Percentiles rank a stretch among this genome's conserved stretches.
phyloP scores from a whole-genome alignment of 352 stramenopile genomes.

The Globisporangium cystogenes region DNA sequence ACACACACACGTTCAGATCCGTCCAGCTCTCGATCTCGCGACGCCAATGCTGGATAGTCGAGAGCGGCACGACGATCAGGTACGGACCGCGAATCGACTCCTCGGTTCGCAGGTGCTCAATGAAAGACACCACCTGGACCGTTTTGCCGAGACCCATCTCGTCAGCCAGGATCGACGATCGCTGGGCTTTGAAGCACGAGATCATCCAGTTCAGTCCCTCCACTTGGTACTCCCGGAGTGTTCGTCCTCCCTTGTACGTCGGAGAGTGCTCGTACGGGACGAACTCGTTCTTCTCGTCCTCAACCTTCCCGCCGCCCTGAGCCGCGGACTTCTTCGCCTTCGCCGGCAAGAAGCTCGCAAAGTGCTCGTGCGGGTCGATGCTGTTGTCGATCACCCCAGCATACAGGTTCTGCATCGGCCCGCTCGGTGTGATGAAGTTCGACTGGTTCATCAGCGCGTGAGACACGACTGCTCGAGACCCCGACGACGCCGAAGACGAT shows the following conservation, averaged over 20 bases:
- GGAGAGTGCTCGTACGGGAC: conserved; percentile 87
- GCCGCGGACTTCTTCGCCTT: conserved; percentile 17
- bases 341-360: conserved; percentile 77
- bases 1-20: conserved; percentile 98
- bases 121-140: conserved; percentile 93
- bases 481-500: conserved; percentile 3
- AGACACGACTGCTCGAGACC: conserved; percentile 10
- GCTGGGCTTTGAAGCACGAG: conserved; percentile 81
- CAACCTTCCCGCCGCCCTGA: conserved; percentile 9
- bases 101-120: conserved; percentile 84
- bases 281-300: conserved; percentile 54
- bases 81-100: conserved; percentile 81
- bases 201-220: conserved; percentile 90
- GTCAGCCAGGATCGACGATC: conserved; percentile 86
- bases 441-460: conserved; percentile 33
- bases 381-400: conserved; percentile 86
- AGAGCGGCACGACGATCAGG: conserved; percentile 84
- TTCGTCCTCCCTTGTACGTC: conserved; percentile 83
- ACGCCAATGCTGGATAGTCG: conserved; percentile 85
- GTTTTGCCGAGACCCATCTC: conserved; percentile 95
- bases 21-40: conserved; percentile 91
- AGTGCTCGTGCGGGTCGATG: conserved; percentile 87
- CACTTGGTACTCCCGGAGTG: conserved; percentile 77
- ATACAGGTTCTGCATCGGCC: conserved; percentile 86
- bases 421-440: conserved; percentile 71